Percentiles rank a stretch among this genome's conserved stretches.
Conservation (phyloP, 2,329 filamentous ascomycete species). For the Diaporthe aspalathi region DNA sequence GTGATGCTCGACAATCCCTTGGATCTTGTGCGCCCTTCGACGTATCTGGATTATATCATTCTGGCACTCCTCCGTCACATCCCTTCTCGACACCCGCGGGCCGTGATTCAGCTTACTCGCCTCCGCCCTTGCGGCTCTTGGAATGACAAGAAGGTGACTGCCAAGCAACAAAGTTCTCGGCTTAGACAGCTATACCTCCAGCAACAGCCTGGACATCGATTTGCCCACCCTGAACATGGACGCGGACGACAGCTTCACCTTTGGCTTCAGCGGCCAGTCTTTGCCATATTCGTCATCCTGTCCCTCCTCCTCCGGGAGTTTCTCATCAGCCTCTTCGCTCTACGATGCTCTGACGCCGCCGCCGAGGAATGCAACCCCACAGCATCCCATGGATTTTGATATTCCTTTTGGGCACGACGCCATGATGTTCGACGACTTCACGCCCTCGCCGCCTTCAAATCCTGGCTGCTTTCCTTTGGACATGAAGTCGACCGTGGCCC, state of each 20-base stretch:
- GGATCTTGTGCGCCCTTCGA: conserved; percentile 5
- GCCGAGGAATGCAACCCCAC: conserved; percentile 36
- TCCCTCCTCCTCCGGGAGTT: conserved; percentile 37
- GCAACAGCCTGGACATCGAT: conserved; percentile 16
- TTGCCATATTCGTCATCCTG: conserved; percentile 35
- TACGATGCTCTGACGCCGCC: conserved; percentile 38
- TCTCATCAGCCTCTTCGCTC: conserved; percentile 38
- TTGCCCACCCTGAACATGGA: conserved; percentile 34
- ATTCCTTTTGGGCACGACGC: conserved; percentile 20
- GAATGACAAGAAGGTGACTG: conserved; percentile 30
- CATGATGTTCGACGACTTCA: conserved; percentile 37
- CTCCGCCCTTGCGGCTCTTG: conserved; percentile 25
- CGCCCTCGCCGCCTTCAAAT: conserved; percentile 30
- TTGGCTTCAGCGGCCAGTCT: conserved; percentile 31
- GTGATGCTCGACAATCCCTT: conserved; percentile 35
- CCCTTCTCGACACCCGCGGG: conserved; percentile 33
- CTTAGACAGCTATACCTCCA: conserved; percentile 22
- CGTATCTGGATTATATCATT: conserved; percentile 32
- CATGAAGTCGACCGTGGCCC: conserved; percentile 36
- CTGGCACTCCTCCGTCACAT: conserved; percentile 29
- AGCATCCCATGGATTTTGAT: conserved; percentile 35
- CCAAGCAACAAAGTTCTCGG: conserved; percentile 11
- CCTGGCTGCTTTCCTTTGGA: conserved; percentile 35
- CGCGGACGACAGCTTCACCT: conserved; percentile 30
- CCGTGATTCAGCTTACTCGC: conserved; percentile 20